These are phyloP conservation scores for Globisporangium recalcitrans DNA, from an alignment of 352 stramenopile species.

Conservation along the genomic window DNA sequence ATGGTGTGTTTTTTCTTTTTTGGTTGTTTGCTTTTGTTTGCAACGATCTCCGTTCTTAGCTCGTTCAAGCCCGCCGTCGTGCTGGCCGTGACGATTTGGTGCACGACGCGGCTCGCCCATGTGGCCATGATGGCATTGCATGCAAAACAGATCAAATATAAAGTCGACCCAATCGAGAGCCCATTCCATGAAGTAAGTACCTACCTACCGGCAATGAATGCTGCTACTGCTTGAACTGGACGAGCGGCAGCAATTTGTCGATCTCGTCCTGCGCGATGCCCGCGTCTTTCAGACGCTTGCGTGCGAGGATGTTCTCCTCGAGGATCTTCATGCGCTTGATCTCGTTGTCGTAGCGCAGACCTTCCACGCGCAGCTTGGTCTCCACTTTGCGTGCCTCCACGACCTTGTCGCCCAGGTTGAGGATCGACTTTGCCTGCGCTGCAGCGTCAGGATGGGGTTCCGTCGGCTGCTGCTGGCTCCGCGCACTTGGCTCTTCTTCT, in stretches of 20 bases:
- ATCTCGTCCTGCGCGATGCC: constrained; percentile 16
- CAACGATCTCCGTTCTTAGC: no score
- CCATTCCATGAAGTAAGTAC: not conserved
- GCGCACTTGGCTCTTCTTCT: not conserved
- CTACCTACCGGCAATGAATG: not conserved
- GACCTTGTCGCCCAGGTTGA: constrained; percentile 15
- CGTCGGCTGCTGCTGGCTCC: not conserved
- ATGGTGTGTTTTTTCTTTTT: no score
- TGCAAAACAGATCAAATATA: not conserved
- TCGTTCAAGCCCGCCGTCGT: no score
- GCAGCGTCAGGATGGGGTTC: not conserved
- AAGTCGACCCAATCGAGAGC: not conserved
- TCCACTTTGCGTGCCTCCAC: constrained; percentile 15
- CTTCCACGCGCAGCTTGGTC: constrained; percentile 15
- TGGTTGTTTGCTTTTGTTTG: no score
- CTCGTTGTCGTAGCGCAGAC: constrained; percentile 16
- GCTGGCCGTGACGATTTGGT: no score
- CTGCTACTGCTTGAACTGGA: constrained; percentile 1
- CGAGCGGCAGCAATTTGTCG: constrained; percentile 12
- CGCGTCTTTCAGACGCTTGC: constrained; percentile 17
- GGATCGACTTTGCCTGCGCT: constrained; percentile 5
- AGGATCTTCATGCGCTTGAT: constrained; percentile 20
- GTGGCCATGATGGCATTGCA: no score
- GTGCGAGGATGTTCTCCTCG: constrained; percentile 18
- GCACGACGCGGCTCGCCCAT: no score